A percentile compares a stretch with the other conserved stretches of the same genome.
Conservation (phyloP, 2,329 filamentous ascomycete genomes). For the Botryosphaeria dothidea region DNA sequence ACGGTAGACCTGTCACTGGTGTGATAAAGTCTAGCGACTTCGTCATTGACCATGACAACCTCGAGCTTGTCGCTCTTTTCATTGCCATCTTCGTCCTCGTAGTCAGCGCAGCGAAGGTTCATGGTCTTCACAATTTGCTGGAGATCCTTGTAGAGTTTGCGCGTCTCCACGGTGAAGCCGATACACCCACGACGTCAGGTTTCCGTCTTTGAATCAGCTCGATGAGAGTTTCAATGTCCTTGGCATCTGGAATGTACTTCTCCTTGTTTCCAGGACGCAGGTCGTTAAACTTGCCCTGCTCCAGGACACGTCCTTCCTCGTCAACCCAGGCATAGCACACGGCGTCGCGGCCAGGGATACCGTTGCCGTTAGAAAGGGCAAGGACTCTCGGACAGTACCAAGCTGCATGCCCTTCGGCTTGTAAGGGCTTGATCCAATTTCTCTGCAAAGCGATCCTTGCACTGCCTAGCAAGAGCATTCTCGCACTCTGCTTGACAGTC, state of each 20-base stretch:
- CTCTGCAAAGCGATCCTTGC: conserved; percentile 84
- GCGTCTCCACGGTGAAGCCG: conserved; percentile 87
- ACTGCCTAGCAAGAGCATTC: conserved; percentile 83
- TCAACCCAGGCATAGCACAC: conserved; percentile 92
- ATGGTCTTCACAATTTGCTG: conserved; percentile 75
- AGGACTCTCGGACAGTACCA: conserved; percentile 83
- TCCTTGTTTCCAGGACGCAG: conserved; percentile 67
- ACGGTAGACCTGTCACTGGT: conserved; percentile 76
- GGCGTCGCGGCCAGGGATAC: conserved; percentile 71
- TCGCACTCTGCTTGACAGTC: conserved; percentile 92
- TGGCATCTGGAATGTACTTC: conserved; percentile 66
- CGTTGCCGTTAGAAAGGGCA: conserved; percentile 82
- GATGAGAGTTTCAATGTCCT: conserved; percentile 69
- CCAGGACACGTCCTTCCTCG: conserved; percentile 84
- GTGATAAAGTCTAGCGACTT: conserved; percentile 95
- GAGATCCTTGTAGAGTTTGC: conserved; percentile 79
- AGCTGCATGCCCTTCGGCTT: conserved; percentile 91
- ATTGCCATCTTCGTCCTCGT: conserved; percentile 71
- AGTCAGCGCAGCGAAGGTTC: conserved; percentile 78
- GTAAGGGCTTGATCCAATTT: conserved; percentile 95
- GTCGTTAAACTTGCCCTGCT: conserved; percentile 85
- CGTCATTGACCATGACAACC: conserved; percentile 90
- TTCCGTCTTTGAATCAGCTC: conserved; percentile 77
- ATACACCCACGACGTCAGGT: conserved; percentile 87
- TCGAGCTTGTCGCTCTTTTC: conserved; percentile 79